Evolutionary conservation across 2,329 filamentous ascomycete genomes (phyloP).

Genomic region (Fonsecaea erecta): DNA sequence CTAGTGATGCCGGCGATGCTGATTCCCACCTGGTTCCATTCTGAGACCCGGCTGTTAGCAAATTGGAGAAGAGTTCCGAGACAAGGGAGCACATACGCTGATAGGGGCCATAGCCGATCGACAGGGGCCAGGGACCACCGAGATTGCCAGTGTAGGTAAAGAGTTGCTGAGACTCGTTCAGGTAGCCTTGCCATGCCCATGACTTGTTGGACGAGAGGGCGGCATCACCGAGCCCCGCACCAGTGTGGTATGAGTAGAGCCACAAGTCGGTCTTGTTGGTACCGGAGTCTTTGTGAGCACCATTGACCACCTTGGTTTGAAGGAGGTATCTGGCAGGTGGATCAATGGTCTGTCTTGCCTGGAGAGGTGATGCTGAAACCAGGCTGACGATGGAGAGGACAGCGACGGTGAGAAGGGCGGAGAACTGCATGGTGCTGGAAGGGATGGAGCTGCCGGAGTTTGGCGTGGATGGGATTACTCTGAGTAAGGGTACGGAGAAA

Average conservation of each 20-base stretch:
- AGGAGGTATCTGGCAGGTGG: conserved; percentile 34
- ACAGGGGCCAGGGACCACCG: conserved; percentile 35
- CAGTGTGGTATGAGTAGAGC: conserved; percentile 38
- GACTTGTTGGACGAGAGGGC: conserved; percentile 30
- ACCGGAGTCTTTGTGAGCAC: conserved; percentile 30
- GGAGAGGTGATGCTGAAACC: conserved; percentile 26
- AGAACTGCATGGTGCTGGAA: conserved; percentile 30
- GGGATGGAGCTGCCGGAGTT: not conserved
- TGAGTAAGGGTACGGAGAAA: not conserved
- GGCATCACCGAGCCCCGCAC: conserved; percentile 36
- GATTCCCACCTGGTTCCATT: conserved; percentile 34
- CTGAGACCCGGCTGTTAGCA: conserved; percentile 22
- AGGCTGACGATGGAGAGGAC: conserved; percentile 20
- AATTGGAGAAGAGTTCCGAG: not conserved
- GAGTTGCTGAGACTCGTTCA: conserved; percentile 34
- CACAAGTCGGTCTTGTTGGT: conserved; percentile 36
- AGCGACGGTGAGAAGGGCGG: conserved; percentile 19
- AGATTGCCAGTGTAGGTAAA: conserved; percentile 33
- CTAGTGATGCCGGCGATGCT: conserved; percentile 26
- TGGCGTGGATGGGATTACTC: not conserved
- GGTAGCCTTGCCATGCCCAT: conserved; percentile 31
- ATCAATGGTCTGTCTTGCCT: conserved; percentile 26
- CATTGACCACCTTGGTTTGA: conserved; percentile 32
- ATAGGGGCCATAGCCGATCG: conserved; percentile 27
- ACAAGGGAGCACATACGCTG: conserved; percentile 30